Conservation (phyloP, 495 filamentous ascomycete genomes). For the Physcia stellaris region DNA sequence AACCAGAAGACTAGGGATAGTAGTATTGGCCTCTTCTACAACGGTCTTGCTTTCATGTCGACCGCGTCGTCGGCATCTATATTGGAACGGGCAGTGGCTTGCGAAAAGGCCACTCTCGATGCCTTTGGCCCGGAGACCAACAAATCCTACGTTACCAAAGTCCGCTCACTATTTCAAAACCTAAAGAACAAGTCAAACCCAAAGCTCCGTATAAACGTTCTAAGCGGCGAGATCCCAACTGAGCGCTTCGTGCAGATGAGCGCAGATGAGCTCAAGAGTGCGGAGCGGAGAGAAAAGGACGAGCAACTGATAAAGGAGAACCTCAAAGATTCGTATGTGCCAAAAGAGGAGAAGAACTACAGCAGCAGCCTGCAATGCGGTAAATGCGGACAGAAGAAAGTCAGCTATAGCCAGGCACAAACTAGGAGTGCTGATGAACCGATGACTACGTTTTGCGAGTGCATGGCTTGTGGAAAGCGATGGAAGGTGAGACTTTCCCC, state of each 20-base stretch:
- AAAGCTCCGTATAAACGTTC: constrained; percentile 57
- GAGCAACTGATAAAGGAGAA: constrained; percentile 69
- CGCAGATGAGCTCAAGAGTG: constrained; percentile 65
- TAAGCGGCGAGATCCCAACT: constrained; percentile 55
- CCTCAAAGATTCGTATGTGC: constrained; percentile 88
- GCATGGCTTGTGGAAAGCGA: constrained; percentile 36
- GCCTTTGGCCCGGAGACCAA: constrained; percentile 51
- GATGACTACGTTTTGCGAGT: constrained; percentile 35
- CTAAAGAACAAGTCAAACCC: constrained; percentile 84
- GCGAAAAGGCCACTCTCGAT: constrained; percentile 60
- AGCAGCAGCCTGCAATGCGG: constrained; percentile 75
- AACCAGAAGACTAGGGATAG: constrained; percentile 59
- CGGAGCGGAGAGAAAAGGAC: constrained; percentile 52
- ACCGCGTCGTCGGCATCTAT: constrained; percentile 39
- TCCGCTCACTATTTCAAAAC: constrained; percentile 83
- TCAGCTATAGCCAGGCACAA: constrained; percentile 90
- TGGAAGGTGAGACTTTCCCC: constrained; percentile 23
- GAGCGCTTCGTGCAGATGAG: constrained; percentile 62
- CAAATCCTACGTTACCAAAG: constrained; percentile 64
- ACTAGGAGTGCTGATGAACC: constrained; percentile 79
- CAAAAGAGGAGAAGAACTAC: constrained; percentile 76
- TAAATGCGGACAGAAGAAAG: constrained; percentile 81
- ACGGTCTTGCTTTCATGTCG: constrained; percentile 37
- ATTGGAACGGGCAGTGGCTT: constrained; percentile 50
- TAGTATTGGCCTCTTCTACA: constrained; percentile 83